A percentile compares a stretch with the other conserved stretches of the same genome.
These are phyloP conservation scores for Pseudogymnoascus sp. DNA, from an alignment of 2,329 filamentous ascomycete genomes.

Conservation along the genomic window DNA sequence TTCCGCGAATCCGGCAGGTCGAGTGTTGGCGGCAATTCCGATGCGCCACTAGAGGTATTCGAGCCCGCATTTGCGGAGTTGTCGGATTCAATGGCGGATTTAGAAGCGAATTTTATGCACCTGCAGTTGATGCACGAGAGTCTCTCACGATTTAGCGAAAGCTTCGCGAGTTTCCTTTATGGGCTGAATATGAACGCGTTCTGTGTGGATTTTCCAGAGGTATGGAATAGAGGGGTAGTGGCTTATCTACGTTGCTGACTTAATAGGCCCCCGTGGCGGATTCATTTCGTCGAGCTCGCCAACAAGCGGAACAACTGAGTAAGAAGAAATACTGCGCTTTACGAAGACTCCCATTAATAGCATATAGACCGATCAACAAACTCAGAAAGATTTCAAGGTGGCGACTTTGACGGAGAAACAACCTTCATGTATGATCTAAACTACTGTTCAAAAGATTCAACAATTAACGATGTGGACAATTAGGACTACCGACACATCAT, in stretches of 20 bases:
- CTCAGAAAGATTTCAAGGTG: constrained; percentile 30
- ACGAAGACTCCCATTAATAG: constrained; percentile 7
- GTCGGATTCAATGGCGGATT: constrained; percentile 85
- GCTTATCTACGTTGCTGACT: constrained; percentile 8
- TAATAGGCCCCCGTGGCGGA: constrained; percentile 70
- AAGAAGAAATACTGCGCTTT: constrained; percentile 13
- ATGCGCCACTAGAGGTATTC: constrained; percentile 70
- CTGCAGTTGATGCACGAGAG: constrained; percentile 96
- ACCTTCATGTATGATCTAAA: constrained; percentile 66
- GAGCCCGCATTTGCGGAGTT: constrained; percentile 91
- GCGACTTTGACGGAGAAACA: constrained; percentile 55
- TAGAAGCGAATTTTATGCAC: constrained; percentile 97
- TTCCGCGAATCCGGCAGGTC: constrained; percentile 66
- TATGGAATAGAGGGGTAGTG: constrained; percentile 30
- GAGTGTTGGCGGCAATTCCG: constrained; percentile 43
- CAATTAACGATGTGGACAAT: neutral
- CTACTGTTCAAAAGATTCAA: constrained; percentile 4
- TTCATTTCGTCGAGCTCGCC: constrained; percentile 65
- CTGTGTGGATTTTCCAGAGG: constrained; percentile 95
- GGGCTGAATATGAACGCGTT: constrained; percentile 99
- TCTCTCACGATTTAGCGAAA: constrained; percentile 86
- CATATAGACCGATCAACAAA: constrained; percentile 28
- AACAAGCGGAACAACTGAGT: constrained; percentile 47
- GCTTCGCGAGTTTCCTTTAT: constrained; percentile 91
- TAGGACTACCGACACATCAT: constrained; percentile 86